Conservation (phyloP, 257 asterid species). For the Nemophila menziesii region DNA sequence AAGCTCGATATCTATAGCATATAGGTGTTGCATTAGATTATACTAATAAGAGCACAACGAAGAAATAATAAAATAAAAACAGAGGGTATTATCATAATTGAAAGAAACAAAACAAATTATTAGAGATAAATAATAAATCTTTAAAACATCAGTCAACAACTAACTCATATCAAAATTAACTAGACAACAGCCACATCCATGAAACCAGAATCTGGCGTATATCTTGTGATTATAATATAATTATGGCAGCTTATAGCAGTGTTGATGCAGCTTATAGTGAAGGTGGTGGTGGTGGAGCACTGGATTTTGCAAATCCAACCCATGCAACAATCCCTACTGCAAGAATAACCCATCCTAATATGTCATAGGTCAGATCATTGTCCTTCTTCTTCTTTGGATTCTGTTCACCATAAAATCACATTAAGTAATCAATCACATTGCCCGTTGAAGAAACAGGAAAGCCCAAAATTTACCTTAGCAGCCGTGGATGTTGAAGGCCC, state of each 20-base stretch:
- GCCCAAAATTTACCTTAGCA: constrained; percentile 48
- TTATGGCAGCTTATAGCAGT: too few relatives aligned
- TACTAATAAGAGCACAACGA: background rate
- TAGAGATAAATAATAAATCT: background rate
- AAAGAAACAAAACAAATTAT: too few relatives aligned
- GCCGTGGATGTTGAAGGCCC: constrained; percentile 64
- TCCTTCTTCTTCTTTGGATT: constrained; percentile 38
- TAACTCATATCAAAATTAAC: background rate
- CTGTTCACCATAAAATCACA: background rate
- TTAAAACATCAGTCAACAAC: background rate
- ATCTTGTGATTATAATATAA: background rate
- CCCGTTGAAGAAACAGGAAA: too few relatives aligned
- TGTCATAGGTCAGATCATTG: constrained; percentile 54
- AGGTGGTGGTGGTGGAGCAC: constrained; percentile 35
- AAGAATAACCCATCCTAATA: constrained; percentile 60
- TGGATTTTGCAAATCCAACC: constrained; percentile 49
- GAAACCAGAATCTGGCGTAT: background rate
- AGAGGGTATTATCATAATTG: background rate
- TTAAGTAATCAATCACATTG: background rate
- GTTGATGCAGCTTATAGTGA: constrained; percentile 22
- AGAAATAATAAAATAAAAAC: background rate
- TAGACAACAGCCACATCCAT: background rate
- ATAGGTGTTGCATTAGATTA: background rate
- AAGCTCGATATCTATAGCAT: background rate
- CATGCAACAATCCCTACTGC: constrained; percentile 57